These are phyloP conservation scores for Lumnitzera littorea DNA, from an alignment of 345 rosid species.

Conservation along the genomic window DNA sequence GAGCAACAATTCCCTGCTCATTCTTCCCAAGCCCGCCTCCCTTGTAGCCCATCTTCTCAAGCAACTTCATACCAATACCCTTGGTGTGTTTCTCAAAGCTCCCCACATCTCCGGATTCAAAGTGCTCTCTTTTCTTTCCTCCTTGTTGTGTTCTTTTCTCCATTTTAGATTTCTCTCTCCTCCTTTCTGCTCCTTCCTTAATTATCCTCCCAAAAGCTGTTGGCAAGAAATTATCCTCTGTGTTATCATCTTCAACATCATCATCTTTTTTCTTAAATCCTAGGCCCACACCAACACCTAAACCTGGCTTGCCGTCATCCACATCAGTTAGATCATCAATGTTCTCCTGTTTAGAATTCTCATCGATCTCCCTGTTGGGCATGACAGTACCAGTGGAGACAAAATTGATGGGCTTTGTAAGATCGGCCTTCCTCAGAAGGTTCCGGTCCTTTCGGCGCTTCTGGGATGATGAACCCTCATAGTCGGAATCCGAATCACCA, in stretches of 20 bases:
- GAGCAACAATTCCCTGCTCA: constrained; percentile 77
- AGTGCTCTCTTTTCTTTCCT: constrained; percentile 38
- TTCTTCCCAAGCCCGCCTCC: constrained; percentile 90
- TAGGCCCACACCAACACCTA: constrained; percentile 40
- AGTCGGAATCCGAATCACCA: constrained; percentile 51
- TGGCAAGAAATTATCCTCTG: constrained; percentile 39
- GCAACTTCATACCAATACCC: constrained; percentile 74
- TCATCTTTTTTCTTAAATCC: constrained; percentile 16
- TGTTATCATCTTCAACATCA: constrained; percentile 19
- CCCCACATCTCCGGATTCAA: constrained; percentile 41
- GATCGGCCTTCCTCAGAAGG: constrained; percentile 40
- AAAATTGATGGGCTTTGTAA: constrained; percentile 73
- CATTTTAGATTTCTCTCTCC: constrained; percentile 42
- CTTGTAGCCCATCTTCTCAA: constrained; percentile 89
- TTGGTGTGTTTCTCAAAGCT: constrained; percentile 68
- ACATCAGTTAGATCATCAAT: constrained; percentile 11
- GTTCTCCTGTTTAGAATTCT: constrained; percentile 35
- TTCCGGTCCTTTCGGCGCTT: constrained; percentile 51
- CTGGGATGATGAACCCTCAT: constrained; percentile 28
- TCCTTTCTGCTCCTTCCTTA: constrained; percentile 60
- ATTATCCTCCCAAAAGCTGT: constrained; percentile 68
- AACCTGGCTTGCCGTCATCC: constrained; percentile 38
- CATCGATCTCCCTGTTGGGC: constrained; percentile 67
- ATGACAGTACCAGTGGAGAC: constrained; percentile 66
- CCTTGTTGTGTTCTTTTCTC: constrained; percentile 47